Conservation (phyloP, 148 eudicot genomes). For the Dianthus caryophyllus region DNA sequence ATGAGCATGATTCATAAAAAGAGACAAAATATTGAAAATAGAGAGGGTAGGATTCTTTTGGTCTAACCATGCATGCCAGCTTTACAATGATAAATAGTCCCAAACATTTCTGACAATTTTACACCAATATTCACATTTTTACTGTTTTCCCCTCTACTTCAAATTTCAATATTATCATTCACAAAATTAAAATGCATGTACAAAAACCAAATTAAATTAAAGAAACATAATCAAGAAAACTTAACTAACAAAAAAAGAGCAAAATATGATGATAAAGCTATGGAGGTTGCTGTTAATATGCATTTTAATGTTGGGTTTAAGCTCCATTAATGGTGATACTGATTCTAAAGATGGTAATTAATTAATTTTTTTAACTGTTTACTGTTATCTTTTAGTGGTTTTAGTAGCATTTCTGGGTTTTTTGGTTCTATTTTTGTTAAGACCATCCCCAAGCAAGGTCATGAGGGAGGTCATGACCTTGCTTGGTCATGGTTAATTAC, state of each 20-base stretch:
- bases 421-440: neutral
- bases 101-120: neutral
- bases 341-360: neutral
- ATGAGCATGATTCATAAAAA: neutral
- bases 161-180: constrained; percentile 1
- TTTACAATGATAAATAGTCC: neutral
- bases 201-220: neutral
- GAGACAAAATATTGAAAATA: constrained; percentile 5
- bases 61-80: constrained; percentile 7
- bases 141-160: constrained; percentile 1
- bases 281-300: neutral
- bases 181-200: constrained; percentile 1
- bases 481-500: too few species aligned
- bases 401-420: neutral
- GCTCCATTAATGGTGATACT: constrained; percentile 3
- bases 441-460: too few species aligned
- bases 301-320: constrained; percentile 2
- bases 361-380: neutral
- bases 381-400: constrained; percentile 1
- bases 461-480: too few species aligned
- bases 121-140: neutral
- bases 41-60: constrained; percentile 5
- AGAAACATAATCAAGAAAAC: neutral
- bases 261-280: neutral
- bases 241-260: neutral